These are phyloP conservation scores for Penicillium frequentans DNA, from an alignment of 2,329 filamentous ascomycete species.

Conservation along the genomic window DNA sequence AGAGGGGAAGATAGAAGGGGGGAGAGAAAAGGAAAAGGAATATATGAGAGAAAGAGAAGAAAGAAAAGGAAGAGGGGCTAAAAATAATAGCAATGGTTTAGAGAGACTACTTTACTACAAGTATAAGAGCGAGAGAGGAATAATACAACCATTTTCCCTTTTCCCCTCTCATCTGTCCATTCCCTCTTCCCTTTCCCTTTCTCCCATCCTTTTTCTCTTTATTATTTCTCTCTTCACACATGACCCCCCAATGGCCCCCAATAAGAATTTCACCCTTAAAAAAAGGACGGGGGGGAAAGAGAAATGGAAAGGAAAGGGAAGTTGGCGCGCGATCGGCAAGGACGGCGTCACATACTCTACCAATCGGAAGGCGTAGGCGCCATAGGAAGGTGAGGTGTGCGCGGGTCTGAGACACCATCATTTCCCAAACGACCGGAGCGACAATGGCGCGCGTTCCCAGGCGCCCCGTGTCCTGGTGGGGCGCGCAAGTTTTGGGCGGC, in stretches of 20 bases:
- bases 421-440: conserved; percentile 20
- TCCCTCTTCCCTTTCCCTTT: neutral
- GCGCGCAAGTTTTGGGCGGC: conserved; percentile 1
- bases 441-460: conserved; percentile 30
- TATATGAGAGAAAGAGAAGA: conserved; percentile 9
- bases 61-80: conserved; percentile 11
- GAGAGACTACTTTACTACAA: neutral
- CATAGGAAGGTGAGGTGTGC: conserved; percentile 20
- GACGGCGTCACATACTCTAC: conserved; percentile 27
- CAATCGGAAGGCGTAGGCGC: conserved; percentile 26
- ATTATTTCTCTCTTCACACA: neutral
- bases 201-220: neutral
- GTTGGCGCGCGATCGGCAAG: conserved; percentile 43
- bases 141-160: neutral
- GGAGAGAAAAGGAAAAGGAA: neutral
- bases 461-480: conserved; percentile 27
- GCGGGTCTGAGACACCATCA: conserved; percentile 29
- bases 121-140: conserved; percentile 1
- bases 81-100: neutral
- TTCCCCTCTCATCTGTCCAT: neutral
- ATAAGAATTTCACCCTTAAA: neutral
- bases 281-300: neutral
- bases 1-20: neutral
- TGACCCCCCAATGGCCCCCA: neutral
- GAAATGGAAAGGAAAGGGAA: conserved; percentile 12